A percentile compares a stretch with the other conserved stretches of the same genome.
These are phyloP conservation scores for Dactylellina haptotyla DNA, from an alignment of 2,329 filamentous ascomycete species.

Conservation along the genomic window DNA sequence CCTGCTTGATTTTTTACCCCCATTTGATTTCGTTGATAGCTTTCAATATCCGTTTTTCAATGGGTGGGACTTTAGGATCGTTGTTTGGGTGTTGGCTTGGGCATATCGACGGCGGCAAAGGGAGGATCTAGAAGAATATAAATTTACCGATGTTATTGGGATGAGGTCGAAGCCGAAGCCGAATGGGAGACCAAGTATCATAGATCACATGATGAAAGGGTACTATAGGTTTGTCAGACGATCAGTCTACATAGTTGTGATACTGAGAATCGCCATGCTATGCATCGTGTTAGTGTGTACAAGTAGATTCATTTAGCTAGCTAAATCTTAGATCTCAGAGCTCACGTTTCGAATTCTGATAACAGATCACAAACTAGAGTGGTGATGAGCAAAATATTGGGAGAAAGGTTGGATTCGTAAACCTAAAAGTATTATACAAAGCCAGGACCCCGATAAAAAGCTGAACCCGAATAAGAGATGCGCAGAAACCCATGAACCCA, in stretches of 20 bases:
- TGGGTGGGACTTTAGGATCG: constrained; percentile 69
- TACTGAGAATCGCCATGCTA: background rate
- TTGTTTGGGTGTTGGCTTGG: constrained; percentile 71
- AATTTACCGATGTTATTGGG: constrained; percentile 42
- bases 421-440: constrained; percentile 54
- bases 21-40: constrained; percentile 69
- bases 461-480: constrained; percentile 48
- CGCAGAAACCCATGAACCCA: constrained; percentile 54
- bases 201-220: constrained; percentile 41
- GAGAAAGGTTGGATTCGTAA: constrained; percentile 55
- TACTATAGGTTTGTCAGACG: constrained; percentile 38
- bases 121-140: constrained; percentile 49
- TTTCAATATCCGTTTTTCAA: constrained; percentile 78
- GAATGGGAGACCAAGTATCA: constrained; percentile 12
- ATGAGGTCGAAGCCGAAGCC: constrained; percentile 12
- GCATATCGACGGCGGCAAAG: constrained; percentile 67
- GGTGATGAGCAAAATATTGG: background rate
- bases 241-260: constrained; percentile 18
- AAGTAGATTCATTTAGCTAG: background rate
- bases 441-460: constrained; percentile 50
- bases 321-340: background rate
- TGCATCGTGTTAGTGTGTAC: background rate
- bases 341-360: too few species aligned
- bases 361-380: background rate
- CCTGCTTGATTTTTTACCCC: constrained; percentile 74